Base-by-base conservation (phyloP, 2,329 filamentous ascomycete species). In the Zalaria obscura region DNA sequence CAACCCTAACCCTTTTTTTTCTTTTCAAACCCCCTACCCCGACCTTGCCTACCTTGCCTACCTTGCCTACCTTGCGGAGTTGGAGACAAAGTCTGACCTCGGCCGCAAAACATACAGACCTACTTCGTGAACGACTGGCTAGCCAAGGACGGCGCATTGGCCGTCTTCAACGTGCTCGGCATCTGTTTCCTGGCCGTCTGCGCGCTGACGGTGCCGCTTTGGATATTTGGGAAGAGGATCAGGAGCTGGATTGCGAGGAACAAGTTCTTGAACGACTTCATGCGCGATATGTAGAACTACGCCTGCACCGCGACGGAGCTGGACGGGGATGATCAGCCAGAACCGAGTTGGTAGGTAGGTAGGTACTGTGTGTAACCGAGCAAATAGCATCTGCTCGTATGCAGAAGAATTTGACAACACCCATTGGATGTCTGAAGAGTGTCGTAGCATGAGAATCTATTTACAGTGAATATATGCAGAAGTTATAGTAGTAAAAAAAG, bases 181-280 rank as follows among this genome's bases (percentile, higher is more conserved):
- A 44, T 49, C 5, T 51, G 49, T 28, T 70, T 69, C 42, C 47
- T 71, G 2, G 61, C 52, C 3, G 65, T 71, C 6, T 62, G 63
- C 41, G 46, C 61, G 28, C 49, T 70, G 48, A 70, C 68, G 1
- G 60, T 71, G 10, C 68, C 68, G 1, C 48, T 71, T 29, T 72
- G 67, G 64, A 57, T 71, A 5, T 70, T 56, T 47, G 68, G 68
- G 4, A 71, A 72, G 56, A 60, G 58, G 43, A 58, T 63, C 27
- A 57, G 68, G 36, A 59, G 59, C 28, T 62, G 55, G 45, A 68
- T 66, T 42, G 61, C 62, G 4, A 56, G 64, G 39, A 68, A 64
- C 40, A 45, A 61, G 42, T 57, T 51, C 36, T 44, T 58, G 47
- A 49, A 51, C 35, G 46, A 50, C 5, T 55, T 57, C 28, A 56